Conservation (phyloP, 2,329 filamentous ascomycete genomes). For the Alternaria consortialis region DNA sequence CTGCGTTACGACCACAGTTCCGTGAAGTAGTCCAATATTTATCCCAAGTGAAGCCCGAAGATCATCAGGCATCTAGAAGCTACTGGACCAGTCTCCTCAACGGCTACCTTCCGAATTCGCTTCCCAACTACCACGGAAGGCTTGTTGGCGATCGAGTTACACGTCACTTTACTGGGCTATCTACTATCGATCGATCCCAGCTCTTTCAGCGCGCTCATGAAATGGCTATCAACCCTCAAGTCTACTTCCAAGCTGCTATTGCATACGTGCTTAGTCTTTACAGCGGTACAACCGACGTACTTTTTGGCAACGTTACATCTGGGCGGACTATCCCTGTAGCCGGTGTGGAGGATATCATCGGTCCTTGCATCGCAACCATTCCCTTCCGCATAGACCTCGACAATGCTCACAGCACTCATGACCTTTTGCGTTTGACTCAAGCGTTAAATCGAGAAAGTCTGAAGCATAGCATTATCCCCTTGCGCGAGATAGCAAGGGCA, state of each 20-base stretch:
- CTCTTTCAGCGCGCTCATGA: constrained; percentile 35
- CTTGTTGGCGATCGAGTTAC: constrained; percentile 16
- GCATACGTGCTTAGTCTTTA: constrained; percentile 72
- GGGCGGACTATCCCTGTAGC: constrained; percentile 77
- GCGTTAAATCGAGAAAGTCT: constrained; percentile 71
- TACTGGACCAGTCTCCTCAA: constrained; percentile 77
- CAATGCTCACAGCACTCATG: constrained; percentile 61
- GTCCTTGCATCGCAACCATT: constrained; percentile 80
- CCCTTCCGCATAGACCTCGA: constrained; percentile 73
- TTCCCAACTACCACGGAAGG: constrained; percentile 67
- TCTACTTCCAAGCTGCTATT: constrained; percentile 78
- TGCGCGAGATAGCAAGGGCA: constrained; percentile 73
- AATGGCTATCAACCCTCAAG: constrained; percentile 67
- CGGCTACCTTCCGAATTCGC: constrained; percentile 61
- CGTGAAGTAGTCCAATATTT: constrained; percentile 65
- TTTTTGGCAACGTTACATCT: constrained; percentile 82
- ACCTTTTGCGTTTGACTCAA: constrained; percentile 72
- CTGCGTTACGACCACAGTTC: constrained; percentile 65
- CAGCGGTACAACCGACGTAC: constrained; percentile 70
- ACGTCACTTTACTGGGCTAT: constrained; percentile 30
- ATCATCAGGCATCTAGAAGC: constrained; percentile 32
- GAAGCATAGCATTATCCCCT: constrained; percentile 68
- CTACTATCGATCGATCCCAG: constrained; percentile 21
- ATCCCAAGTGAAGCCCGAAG: constrained; percentile 20
- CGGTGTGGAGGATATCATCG: constrained; percentile 76